Conservation (phyloP, 768 basidiomycete genomes). For the Zangia roseola region DNA sequence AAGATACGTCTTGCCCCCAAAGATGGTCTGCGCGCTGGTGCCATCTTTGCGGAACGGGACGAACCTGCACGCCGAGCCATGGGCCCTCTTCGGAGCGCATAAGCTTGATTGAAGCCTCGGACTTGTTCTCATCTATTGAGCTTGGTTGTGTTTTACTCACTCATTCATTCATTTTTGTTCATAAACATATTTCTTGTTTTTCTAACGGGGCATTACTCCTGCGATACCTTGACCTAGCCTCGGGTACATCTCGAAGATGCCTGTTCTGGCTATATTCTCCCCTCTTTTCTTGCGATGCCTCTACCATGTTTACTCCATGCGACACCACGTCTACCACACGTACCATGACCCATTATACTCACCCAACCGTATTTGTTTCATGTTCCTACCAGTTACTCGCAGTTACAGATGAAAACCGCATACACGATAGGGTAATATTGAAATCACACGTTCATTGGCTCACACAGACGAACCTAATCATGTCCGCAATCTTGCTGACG, state of each 20-base stretch:
- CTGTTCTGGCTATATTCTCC: background rate
- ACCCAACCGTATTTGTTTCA: slow-evolving; percentile 9
- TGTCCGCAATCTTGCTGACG: no score
- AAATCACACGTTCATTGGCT: slow-evolving; percentile 13
- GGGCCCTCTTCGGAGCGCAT: slow-evolving; percentile 26
- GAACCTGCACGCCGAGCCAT: slow-evolving; percentile 31
- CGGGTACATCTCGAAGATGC: slow-evolving; percentile 11
- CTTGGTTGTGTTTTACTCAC: background rate
- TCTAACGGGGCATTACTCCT: background rate
- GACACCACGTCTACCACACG: slow-evolving; percentile 7
- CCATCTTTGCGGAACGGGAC: slow-evolving; percentile 27
- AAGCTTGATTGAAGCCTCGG: background rate
- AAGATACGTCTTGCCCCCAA: slow-evolving; percentile 23
- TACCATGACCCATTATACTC: background rate
- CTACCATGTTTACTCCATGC: slow-evolving; percentile 1
- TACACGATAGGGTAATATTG: slow-evolving; percentile 9
- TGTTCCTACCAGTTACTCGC: background rate
- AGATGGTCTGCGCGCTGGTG: slow-evolving; percentile 33
- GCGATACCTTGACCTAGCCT: slow-evolving; percentile 14
- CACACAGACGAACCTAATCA: no score
- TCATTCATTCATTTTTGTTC: slow-evolving; percentile 10
- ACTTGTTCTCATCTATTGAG: background rate
- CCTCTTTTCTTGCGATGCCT: slow-evolving; percentile 5
- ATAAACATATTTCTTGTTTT: background rate
- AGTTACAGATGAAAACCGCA: background rate